Evolutionary conservation across 768 basidiomycete genomes (phyloP).

Genomic region (Leccinum boreale): DNA sequence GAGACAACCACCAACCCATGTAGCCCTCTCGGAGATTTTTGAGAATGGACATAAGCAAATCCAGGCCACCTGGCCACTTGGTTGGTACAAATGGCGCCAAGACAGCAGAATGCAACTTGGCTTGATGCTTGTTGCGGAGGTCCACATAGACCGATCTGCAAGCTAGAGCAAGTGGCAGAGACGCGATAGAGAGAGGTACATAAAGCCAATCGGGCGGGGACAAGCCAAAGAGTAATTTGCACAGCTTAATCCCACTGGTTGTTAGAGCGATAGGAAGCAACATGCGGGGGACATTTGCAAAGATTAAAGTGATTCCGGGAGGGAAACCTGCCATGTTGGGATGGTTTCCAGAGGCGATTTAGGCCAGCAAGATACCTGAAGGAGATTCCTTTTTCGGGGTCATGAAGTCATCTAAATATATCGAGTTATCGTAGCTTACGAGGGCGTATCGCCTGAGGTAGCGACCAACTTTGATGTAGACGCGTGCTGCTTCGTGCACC

Average conservation of each 20-base stretch:
- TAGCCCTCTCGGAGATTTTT: constrained; percentile 21
- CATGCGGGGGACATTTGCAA: constrained; percentile 20
- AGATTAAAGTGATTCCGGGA: constrained; percentile 28
- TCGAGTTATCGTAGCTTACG: background rate
- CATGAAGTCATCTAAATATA: background rate
- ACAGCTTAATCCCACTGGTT: constrained; percentile 8
- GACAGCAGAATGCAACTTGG: constrained; percentile 22
- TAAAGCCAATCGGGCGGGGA: constrained; percentile 10
- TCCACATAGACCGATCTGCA: constrained; percentile 8
- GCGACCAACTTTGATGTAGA: too few species aligned
- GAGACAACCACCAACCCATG: constrained; percentile 18
- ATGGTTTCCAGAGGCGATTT: background rate
- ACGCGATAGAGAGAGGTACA: constrained; percentile 11
- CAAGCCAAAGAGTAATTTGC: constrained; percentile 1
- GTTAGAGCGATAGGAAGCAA: constrained; percentile 11
- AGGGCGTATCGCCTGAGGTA: background rate
- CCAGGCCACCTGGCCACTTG: constrained; percentile 35
- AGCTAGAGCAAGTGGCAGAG: constrained; percentile 21
- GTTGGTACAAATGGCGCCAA: constrained; percentile 31
- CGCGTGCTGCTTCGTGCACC: too few species aligned
- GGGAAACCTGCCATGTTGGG: constrained; percentile 25
- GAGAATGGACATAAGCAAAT: constrained; percentile 22
- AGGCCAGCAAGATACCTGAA: background rate
- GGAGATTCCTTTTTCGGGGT: background rate
- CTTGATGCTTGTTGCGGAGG: constrained; percentile 5